Conservation (phyloP, 2,329 filamentous ascomycete species). For the Epichloe uncinata region DNA sequence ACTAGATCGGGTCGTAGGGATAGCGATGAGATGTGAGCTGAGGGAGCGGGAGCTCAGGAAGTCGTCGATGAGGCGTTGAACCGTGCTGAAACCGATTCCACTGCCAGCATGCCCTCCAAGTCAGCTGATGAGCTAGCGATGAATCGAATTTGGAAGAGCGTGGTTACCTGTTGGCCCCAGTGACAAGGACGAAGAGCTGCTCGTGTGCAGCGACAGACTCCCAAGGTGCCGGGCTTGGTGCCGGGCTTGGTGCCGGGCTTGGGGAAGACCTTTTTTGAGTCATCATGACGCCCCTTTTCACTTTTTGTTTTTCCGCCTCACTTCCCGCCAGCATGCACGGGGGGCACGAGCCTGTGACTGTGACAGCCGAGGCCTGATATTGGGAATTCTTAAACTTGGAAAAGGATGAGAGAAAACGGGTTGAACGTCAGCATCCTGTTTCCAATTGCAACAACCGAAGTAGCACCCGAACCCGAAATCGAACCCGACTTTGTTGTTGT, state of each 20-base stretch:
- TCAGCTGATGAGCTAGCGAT: background rate
- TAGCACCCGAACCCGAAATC: no score
- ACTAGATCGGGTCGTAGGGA: constrained; percentile 69
- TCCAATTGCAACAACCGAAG: no score
- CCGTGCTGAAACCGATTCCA: constrained; percentile 75
- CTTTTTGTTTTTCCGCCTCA: background rate
- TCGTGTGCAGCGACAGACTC: constrained; percentile 24
- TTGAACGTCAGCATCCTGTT: no score
- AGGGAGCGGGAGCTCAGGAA: constrained; percentile 60
- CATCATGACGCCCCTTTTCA: constrained; percentile 3
- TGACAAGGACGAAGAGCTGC: constrained; percentile 57
- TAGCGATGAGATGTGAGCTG: constrained; percentile 58
- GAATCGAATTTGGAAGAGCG: background rate
- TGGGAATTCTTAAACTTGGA: no score
- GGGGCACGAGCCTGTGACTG: no score
- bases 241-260: no score
- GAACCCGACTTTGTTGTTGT: no score
- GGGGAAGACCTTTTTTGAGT: background rate
- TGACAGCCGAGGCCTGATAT: no score
- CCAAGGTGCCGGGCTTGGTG: constrained; percentile 19
- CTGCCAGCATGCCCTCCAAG: constrained; percentile 29
- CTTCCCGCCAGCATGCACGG: background rate
- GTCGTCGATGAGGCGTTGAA: constrained; percentile 76
- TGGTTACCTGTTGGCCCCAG: constrained; percentile 70
- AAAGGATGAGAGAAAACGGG: no score